Evolutionary conservation across 2,329 filamentous ascomycete genomes (phyloP).

Genomic region (Coniochaeta sp.): DNA sequence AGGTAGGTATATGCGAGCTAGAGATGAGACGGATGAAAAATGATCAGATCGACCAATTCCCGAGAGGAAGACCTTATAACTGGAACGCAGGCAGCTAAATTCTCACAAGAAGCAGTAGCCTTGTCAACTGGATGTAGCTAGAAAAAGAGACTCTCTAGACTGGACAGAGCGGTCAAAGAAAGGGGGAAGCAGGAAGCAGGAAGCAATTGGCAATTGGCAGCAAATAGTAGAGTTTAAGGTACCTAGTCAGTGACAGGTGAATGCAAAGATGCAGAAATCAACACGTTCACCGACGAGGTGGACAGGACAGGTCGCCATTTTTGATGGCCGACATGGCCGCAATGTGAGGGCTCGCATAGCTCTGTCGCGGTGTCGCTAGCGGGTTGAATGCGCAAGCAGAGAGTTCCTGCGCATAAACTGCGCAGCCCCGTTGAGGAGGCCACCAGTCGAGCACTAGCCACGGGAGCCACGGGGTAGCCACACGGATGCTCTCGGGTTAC

Average conservation of each 20-base stretch:
- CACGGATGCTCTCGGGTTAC: too few relatives aligned
- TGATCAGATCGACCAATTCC: too few relatives aligned
- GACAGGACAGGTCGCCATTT: neutral
- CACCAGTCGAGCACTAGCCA: neutral
- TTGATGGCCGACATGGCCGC: neutral
- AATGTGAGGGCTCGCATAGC: neutral
- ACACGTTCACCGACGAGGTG: neutral
- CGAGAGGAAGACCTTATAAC: too few relatives aligned
- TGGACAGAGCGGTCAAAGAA: too few relatives aligned
- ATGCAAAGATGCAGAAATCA: neutral
- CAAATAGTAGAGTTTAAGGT: too few relatives aligned
- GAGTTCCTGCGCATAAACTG: neutral
- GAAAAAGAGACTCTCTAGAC: too few relatives aligned
- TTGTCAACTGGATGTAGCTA: too few relatives aligned
- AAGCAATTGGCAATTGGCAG: neutral
- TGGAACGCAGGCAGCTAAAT: too few relatives aligned
- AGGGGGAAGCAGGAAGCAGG: neutral
- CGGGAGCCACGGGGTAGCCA: neutral
- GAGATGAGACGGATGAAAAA: too few relatives aligned
- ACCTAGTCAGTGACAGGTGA: neutral
- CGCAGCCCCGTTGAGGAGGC: neutral
- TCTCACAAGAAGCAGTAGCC: too few relatives aligned
- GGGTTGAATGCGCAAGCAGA: neutral
- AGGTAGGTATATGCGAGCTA: too few relatives aligned
- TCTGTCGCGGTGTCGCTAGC: neutral